phyloP scores from a whole-genome alignment of 257 asterid species.

The Eucommia ulmoides region DNA sequence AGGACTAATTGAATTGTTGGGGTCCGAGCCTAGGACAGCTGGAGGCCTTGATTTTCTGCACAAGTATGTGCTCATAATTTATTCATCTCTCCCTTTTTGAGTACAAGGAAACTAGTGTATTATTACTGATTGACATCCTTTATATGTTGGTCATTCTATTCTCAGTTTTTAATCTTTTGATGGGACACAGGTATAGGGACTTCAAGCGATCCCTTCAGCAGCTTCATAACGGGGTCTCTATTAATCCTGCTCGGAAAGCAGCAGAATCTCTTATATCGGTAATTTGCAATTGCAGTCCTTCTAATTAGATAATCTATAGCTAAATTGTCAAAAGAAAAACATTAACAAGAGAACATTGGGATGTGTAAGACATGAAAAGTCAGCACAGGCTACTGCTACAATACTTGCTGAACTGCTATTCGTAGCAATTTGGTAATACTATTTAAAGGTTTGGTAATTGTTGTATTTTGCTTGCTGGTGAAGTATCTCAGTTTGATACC shows the following conservation, averaged over 20 bases:
- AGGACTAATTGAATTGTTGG: constrained; percentile 82
- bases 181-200: constrained; percentile 68
- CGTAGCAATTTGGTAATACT: too few species aligned
- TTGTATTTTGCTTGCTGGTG: too few species aligned
- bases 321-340: too few species aligned
- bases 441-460: too few species aligned
- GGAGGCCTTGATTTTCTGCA: constrained; percentile 91
- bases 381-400: too few species aligned
- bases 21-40: constrained; percentile 60
- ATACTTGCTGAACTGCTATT: too few species aligned
- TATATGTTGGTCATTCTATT: background rate
- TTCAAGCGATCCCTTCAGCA: constrained; percentile 75
- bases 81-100: constrained; percentile 4
- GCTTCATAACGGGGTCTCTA: constrained; percentile 41
- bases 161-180: background rate
- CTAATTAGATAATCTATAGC: too few species aligned
- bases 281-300: constrained; percentile 22
- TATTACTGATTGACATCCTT: background rate
- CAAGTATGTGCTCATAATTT: constrained; percentile 28
- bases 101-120: background rate
- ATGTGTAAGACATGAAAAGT: too few species aligned
- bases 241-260: constrained; percentile 59
- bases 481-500: too few species aligned
- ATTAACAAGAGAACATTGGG: too few species aligned
- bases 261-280: constrained; percentile 74